phyloP scores from a whole-genome alignment of 2,329 filamentous ascomycete species.

The Hymenoscyphus infarciens region DNA sequence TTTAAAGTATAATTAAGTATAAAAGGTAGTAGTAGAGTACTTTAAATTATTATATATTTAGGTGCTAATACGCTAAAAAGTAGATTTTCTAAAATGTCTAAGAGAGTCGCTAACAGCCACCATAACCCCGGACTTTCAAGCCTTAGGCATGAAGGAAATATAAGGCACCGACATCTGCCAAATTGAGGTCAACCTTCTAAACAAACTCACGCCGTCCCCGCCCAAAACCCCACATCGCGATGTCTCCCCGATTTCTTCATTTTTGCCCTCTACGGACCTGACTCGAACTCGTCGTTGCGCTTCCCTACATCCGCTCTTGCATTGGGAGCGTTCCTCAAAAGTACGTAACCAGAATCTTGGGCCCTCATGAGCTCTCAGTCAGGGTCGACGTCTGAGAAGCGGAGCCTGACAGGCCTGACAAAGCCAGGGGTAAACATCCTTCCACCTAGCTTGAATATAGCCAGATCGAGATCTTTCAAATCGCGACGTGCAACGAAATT shows the following conservation, averaged over 20 bases:
- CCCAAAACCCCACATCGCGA: background rate
- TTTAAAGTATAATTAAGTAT: too few relatives aligned
- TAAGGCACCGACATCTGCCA: background rate
- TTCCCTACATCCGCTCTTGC: background rate
- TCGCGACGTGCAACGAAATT: conserved; percentile 15
- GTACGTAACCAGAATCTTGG: too few relatives aligned
- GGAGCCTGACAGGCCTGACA: background rate
- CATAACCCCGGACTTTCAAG: background rate
- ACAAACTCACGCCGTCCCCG: background rate
- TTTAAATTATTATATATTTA: too few relatives aligned
- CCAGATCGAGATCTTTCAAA: conserved; percentile 13
- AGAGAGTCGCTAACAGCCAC: too few relatives aligned
- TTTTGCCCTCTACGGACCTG: background rate
- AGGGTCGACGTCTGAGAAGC: too few relatives aligned
- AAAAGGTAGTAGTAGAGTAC: too few relatives aligned
- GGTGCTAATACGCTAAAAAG: too few relatives aligned
- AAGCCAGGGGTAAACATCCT: background rate
- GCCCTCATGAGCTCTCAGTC: too few relatives aligned
- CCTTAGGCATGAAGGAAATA: background rate
- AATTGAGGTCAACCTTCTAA: background rate
- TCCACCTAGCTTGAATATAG: conserved; percentile 2
- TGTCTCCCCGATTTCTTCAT: background rate
- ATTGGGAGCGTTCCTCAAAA: background rate
- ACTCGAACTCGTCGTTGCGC: background rate
- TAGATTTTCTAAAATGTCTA: too few relatives aligned